Percentiles rank a stretch among this genome's conserved stretches.
Conservation (phyloP, 2,329 filamentous ascomycete species). For the Fusarium cyanostomum region DNA sequence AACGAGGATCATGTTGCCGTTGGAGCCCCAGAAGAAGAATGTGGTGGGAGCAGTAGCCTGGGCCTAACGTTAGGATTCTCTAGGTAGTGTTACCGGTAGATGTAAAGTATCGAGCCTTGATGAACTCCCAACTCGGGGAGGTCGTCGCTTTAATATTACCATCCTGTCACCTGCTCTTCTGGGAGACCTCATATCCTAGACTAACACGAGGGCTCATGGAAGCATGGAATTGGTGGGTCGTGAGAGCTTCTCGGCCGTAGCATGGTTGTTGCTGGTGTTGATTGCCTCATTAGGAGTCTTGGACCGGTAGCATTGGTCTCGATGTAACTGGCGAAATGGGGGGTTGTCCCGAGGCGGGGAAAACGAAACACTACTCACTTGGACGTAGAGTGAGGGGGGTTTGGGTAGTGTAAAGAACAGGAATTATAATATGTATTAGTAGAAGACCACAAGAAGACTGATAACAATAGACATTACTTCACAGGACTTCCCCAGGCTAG, state of each 20-base stretch:
- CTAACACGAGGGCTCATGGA: slow-evolving; percentile 21
- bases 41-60: not conserved
- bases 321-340: slow-evolving; percentile 28
- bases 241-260: slow-evolving; percentile 20
- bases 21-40: not conserved
- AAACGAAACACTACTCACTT: not conserved
- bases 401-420: no score
- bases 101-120: not conserved
- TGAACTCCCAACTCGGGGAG: slow-evolving; percentile 2
- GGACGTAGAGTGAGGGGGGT: not conserved
- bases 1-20: slow-evolving; percentile 34
- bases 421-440: no score
- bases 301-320: slow-evolving; percentile 24
- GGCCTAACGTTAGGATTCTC: no score
- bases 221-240: slow-evolving; percentile 40
- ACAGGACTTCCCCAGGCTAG: no score
- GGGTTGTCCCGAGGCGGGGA: slow-evolving; percentile 4
- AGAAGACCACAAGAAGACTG: no score
- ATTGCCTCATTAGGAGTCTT: slow-evolving; percentile 37
- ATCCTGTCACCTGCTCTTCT: slow-evolving; percentile 2
- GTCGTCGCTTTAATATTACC: slow-evolving; percentile 15
- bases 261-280: slow-evolving; percentile 13
- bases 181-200: slow-evolving; percentile 18
- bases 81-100: not conserved
- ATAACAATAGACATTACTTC: no score